These are phyloP conservation scores for Eucalyptus sp. DNA, from an alignment of 345 rosid genomes.

Conservation along the genomic window DNA sequence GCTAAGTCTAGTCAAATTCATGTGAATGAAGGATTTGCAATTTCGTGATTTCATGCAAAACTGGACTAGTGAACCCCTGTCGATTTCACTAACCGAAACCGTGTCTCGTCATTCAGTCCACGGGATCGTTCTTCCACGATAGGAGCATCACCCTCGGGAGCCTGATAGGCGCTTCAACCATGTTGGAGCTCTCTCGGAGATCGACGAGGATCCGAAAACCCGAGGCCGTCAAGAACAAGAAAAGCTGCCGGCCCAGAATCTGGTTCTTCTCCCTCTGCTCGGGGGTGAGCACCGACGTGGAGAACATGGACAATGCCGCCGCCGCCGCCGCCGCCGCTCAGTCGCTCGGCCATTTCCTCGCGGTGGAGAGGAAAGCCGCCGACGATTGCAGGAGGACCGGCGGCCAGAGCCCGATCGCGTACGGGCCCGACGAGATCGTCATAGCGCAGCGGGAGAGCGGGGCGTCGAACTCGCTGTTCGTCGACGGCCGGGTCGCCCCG, in stretches of 20 bases:
- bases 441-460: background rate
- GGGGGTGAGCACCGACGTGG: slow-evolving; percentile 22
- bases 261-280: slow-evolving; percentile 48
- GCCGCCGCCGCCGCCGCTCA: slow-evolving; percentile 11
- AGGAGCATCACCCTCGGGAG: slow-evolving; percentile 54
- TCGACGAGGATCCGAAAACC: slow-evolving; percentile 21
- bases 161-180: slow-evolving; percentile 46
- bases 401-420: background rate
- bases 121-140: slow-evolving; percentile 67
- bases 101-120: slow-evolving; percentile 22
- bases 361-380: slow-evolving; percentile 35
- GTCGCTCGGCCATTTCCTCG: slow-evolving; percentile 40
- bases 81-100: background rate
- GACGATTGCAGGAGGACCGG: slow-evolving; percentile 18
- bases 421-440: slow-evolving; percentile 4
- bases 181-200: slow-evolving; percentile 39
- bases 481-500: background rate
- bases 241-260: slow-evolving; percentile 1
- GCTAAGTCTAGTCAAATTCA: background rate
- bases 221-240: slow-evolving; percentile 7
- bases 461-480: slow-evolving; percentile 26
- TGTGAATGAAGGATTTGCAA: background rate
- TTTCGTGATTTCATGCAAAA: background rate
- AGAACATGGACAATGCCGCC: background rate
- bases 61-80: background rate